Evolutionary conservation across 2,329 filamentous ascomycete genomes (phyloP).

Genomic region (Stagonosporopsis chrysanthemi): DNA sequence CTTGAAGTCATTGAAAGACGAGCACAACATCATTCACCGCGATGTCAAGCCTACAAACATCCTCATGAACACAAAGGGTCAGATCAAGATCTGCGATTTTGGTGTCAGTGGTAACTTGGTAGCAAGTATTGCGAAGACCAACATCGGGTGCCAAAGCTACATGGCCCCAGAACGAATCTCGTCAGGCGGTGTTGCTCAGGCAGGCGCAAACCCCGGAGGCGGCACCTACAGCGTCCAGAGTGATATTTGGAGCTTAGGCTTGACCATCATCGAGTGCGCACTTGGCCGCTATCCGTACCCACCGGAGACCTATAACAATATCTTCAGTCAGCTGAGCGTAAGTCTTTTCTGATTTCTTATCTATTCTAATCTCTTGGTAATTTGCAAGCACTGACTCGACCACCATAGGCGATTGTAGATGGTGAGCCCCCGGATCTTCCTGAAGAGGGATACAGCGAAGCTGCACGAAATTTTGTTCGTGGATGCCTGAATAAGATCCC

Average conservation of each 20-base stretch:
- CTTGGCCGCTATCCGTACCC: slow-evolving; percentile 95
- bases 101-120: slow-evolving; percentile 96
- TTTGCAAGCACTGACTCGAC: slow-evolving; percentile 8
- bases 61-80: slow-evolving; percentile 84
- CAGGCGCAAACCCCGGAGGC: slow-evolving; percentile 70
- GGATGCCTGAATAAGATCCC: slow-evolving; percentile 93
- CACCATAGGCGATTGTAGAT: slow-evolving; percentile 86
- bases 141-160: slow-evolving; percentile 98
- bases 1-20: slow-evolving; percentile 91
- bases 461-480: slow-evolving; percentile 84
- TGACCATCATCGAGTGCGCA: slow-evolving; percentile 96
- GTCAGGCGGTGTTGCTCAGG: slow-evolving; percentile 78
- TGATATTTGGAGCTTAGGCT: slow-evolving; percentile 94
- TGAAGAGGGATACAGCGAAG: slow-evolving; percentile 75
- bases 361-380: too few relatives aligned
- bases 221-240: slow-evolving; percentile 98
- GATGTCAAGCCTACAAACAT: slow-evolving; percentile 99
- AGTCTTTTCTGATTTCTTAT: slow-evolving; percentile 50
- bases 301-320: slow-evolving; percentile 96
- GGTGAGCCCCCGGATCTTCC: slow-evolving; percentile 93
- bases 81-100: slow-evolving; percentile 98
- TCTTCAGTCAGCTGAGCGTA: slow-evolving; percentile 96
- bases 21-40: slow-evolving; percentile 98
- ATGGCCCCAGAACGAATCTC: slow-evolving; percentile 98
- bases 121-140: slow-evolving; percentile 96